Conservation (phyloP, 768 basidiomycete genomes). For the Candolleomyces efflorescens region DNA sequence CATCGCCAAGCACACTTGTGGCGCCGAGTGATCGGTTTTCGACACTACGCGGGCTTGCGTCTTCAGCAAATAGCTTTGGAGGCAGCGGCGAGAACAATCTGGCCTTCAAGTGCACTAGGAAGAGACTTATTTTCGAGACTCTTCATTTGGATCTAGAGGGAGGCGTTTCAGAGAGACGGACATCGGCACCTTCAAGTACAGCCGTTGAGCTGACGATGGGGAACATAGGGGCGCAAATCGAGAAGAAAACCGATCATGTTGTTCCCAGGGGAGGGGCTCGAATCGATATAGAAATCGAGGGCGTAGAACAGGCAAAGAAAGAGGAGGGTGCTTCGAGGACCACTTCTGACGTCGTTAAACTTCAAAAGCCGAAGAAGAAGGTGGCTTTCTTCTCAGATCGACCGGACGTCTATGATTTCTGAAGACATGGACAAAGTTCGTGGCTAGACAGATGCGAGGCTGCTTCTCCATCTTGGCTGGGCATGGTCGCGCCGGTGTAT, state of each 20-base stretch:
- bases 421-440: background rate
- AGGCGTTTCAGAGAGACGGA: constrained; percentile 75
- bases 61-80: constrained; percentile 42
- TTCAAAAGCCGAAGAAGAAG: constrained; percentile 45
- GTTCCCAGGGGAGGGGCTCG: background rate
- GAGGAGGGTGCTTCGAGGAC: background rate
- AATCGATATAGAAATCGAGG: constrained; percentile 8
- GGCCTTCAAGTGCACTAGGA: constrained; percentile 89
- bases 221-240: constrained; percentile 18
- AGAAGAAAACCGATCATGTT: background rate
- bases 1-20: constrained; percentile 67
- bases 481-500: background rate
- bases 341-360: constrained; percentile 1
- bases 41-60: constrained; percentile 72
- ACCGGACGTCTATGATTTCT: constrained; percentile 59
- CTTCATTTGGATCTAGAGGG: constrained; percentile 85
- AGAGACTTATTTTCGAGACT: constrained; percentile 85
- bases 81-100: constrained; percentile 94
- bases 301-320: background rate
- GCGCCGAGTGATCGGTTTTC: constrained; percentile 83
- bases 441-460: background rate
- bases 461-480: background rate
- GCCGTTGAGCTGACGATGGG: constrained; percentile 14
- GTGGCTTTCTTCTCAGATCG: constrained; percentile 66
- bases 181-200: constrained; percentile 33